These are phyloP conservation scores for Carex kokanica DNA, from an alignment of 176 grass and related monocot species.

Conservation along the genomic window DNA sequence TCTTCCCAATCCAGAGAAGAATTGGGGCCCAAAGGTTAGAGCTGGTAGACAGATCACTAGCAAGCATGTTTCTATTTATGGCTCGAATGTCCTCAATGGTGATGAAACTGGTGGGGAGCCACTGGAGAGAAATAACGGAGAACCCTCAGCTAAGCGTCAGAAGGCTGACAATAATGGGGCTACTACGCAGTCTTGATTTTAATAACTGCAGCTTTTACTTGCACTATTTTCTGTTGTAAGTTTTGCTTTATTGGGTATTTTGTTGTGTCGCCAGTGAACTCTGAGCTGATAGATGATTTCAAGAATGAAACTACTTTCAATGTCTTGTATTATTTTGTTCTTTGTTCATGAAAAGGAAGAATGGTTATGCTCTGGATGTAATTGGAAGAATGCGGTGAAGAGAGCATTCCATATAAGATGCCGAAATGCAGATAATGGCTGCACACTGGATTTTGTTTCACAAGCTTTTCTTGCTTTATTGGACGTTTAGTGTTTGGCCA, in stretches of 20 bases:
- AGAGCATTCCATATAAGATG: not conserved
- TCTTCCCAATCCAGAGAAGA: conserved; percentile 84
- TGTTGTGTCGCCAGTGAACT: not conserved
- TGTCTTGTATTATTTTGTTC: not conserved
- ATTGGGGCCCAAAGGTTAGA: conserved; percentile 89
- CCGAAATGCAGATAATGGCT: not conserved
- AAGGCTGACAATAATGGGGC: conserved; percentile 34
- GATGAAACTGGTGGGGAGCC: conserved; percentile 34
- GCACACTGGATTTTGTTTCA: not conserved
- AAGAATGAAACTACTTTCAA: not conserved
- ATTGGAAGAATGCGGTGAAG: not conserved
- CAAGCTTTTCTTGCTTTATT: not conserved
- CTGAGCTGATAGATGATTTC: not conserved
- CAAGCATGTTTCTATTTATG: conserved; percentile 75
- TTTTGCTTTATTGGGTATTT: conserved; percentile 7
- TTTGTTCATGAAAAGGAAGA: not conserved
- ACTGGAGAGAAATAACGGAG: conserved; percentile 24
- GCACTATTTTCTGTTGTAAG: conserved; percentile 4
- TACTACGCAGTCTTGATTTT: conserved; percentile 38
- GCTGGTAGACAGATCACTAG: conserved; percentile 84
- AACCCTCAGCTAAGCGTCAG: conserved; percentile 48
- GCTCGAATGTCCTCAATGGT: conserved; percentile 39
- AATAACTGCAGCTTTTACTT: not conserved
- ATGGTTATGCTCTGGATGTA: not conserved
- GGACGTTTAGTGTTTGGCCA: not conserved